Evolutionary conservation across 1,284 basidiomycete genomes (phyloP), one percentile per base, ranked within the genome.

Genomic region (Sanghuangporus baumii): DNA sequence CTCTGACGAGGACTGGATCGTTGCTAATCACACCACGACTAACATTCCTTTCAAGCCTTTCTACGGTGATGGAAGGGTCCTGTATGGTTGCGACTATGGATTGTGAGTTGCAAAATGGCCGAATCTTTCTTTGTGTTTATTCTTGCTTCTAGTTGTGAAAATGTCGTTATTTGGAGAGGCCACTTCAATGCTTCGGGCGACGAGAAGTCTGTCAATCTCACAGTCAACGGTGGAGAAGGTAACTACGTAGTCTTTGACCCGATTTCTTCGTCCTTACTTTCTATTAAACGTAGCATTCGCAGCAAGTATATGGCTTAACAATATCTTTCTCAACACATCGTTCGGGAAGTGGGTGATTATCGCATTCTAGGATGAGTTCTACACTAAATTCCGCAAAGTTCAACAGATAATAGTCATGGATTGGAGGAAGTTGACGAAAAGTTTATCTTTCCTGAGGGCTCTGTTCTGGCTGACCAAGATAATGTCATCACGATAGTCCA

Each of bases 81-180:
- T 92, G 20, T 91, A 91, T 72, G 89, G 88, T 1, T 92, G 89
- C 69, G 90, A 92, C 71, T 93, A 92, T 73, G 87, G 84, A 50
- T 92, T 87, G 90, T 91, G 65, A 73, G 86, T 79, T n/a, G 12
- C 38, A 20, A 41, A 37, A 36, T 14, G 34, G 14, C 9, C 14
- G 26, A 43, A 23, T 47, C 12, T n/a, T 18, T 43, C 9, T 3
- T 12, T 8, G 41, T 48, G 5, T n/a, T 18, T 23, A 12, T 50
- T 23, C 46, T 55, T 11, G 36, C 31, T 16, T 18, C 46, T 64
- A 90, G 90, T 73, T 91, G 90, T 65, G 89, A 92, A 72, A 89
- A 90, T 67, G 77, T 80, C 9, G 86, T 92, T 26, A 74, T 94
- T 11, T 94, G 89, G 89, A 81, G 90, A 52, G 91, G 91, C 0